These are phyloP conservation scores for Hymenoscyphus occultus DNA, from an alignment of 2,329 filamentous ascomycete species.

Conservation along the genomic window DNA sequence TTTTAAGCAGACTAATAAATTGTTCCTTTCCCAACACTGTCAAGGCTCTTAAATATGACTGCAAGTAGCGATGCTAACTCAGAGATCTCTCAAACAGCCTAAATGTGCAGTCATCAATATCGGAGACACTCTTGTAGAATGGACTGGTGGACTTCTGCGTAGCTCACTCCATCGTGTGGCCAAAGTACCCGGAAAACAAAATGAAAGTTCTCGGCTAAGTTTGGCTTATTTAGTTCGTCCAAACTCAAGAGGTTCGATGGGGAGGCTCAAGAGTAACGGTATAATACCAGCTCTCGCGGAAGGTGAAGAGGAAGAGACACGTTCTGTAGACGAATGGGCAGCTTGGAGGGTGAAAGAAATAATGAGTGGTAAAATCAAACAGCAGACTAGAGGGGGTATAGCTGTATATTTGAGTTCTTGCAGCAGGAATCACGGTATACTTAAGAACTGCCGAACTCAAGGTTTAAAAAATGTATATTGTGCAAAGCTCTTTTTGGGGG, in stretches of 20 bases:
- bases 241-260: not conserved
- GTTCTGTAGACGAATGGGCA: slow-evolving; percentile 6
- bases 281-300: not conserved
- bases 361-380: not conserved
- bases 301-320: not conserved
- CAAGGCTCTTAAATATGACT: no score
- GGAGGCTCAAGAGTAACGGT: not conserved
- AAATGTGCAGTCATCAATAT: slow-evolving; percentile 1
- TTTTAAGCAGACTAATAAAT: no score
- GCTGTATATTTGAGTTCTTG: not conserved
- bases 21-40: no score
- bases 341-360: slow-evolving; percentile 2
- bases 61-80: no score
- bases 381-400: not conserved
- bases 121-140: slow-evolving; percentile 6
- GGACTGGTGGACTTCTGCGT: slow-evolving; percentile 1
- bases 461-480: no score
- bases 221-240: slow-evolving; percentile 5
- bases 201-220: not conserved
- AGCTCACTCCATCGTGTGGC: slow-evolving; percentile 3
- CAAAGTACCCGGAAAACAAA: not conserved
- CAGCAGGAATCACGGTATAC: no score
- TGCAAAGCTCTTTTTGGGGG: no score
- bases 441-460: no score
- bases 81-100: no score